These are phyloP conservation scores for Massarina eburnea DNA, from an alignment of 2,329 filamentous ascomycete species.

Conservation along the genomic window DNA sequence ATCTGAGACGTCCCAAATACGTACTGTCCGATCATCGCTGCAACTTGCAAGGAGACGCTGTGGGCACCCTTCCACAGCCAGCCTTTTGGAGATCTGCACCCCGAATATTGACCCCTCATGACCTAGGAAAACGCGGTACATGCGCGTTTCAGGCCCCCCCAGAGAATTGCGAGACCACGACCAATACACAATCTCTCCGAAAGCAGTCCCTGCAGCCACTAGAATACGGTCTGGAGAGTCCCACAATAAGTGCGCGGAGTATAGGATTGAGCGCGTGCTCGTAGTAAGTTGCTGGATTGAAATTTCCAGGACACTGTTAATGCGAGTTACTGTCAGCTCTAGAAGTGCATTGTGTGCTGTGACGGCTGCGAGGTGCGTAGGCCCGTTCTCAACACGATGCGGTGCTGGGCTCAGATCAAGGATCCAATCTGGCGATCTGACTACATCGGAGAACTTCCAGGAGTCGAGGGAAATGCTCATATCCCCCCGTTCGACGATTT, in stretches of 20 bases:
- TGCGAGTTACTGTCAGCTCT: slow-evolving; percentile 44
- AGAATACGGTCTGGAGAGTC: slow-evolving; percentile 62
- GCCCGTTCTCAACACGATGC: slow-evolving; percentile 8
- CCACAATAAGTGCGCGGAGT: slow-evolving; percentile 76
- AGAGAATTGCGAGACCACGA: slow-evolving; percentile 57
- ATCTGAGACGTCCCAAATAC: slow-evolving; percentile 80
- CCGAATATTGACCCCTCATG: slow-evolving; percentile 96
- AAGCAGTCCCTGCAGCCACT: slow-evolving; percentile 86
- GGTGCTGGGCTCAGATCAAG: slow-evolving; percentile 31
- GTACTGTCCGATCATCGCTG: slow-evolving; percentile 89
- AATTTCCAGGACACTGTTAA: slow-evolving; percentile 15
- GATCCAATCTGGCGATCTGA: slow-evolving; percentile 41
- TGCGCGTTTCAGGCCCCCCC: slow-evolving; percentile 30
- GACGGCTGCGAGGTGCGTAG: slow-evolving; percentile 48
- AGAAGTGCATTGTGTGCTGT: slow-evolving; percentile 87
- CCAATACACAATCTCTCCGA: slow-evolving; percentile 93
- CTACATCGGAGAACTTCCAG: slow-evolving; percentile 20
- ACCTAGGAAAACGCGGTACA: slow-evolving; percentile 61
- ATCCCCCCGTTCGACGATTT: slow-evolving; percentile 22
- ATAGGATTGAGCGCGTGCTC: slow-evolving; percentile 80
- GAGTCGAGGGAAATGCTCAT: slow-evolving; percentile 18
- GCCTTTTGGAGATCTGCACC: slow-evolving; percentile 68
- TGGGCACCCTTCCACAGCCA: slow-evolving; percentile 39
- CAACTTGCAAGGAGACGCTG: slow-evolving; percentile 80
- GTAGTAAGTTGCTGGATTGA: slow-evolving; percentile 57